A percentile compares a stretch with the other conserved stretches of the same genome.
These are phyloP conservation scores for Tricholoma sp. DNA, from an alignment of 768 basidiomycete genomes.

Conservation along the genomic window DNA sequence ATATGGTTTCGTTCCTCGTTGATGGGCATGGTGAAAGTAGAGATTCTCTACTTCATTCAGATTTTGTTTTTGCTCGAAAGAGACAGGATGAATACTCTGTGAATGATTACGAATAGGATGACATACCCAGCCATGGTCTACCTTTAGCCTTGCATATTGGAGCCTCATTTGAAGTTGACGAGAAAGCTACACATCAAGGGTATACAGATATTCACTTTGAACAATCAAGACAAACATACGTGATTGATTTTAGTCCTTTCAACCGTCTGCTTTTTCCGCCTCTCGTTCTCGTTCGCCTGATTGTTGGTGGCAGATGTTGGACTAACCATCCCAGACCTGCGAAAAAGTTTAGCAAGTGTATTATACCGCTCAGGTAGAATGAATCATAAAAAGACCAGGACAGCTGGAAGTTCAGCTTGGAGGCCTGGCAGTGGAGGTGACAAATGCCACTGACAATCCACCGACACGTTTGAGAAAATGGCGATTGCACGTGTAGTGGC, in stretches of 20 bases:
- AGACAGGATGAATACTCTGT: neutral
- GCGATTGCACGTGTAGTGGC: slow-evolving; percentile 15
- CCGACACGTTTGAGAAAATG: neutral
- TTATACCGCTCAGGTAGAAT: neutral
- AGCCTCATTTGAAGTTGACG: slow-evolving; percentile 69
- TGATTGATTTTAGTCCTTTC: slow-evolving; percentile 56
- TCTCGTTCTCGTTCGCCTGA: slow-evolving; percentile 32
- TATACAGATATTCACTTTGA: neutral
- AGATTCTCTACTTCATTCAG: slow-evolving; percentile 80
- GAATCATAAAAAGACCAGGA: neutral
- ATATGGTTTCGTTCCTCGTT: slow-evolving; percentile 31
- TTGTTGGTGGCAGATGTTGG: slow-evolving; percentile 21
- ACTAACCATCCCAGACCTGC: slow-evolving; percentile 26
- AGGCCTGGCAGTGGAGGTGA: too few relatives aligned
- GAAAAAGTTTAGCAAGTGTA: neutral
- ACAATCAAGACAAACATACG: slow-evolving; percentile 30
- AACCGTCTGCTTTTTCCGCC: slow-evolving; percentile 44
- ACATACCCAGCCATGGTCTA: slow-evolving; percentile 78
- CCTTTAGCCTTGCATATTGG: slow-evolving; percentile 74
- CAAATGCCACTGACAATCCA: too few relatives aligned
- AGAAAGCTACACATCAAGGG: slow-evolving; percentile 43
- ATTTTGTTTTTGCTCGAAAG: slow-evolving; percentile 63
- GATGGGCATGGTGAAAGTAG: slow-evolving; percentile 71
- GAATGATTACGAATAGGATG: neutral
- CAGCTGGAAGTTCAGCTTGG: neutral